Evolutionary conservation across 768 basidiomycete genomes (phyloP).

Genomic region (Gautieria morchelliformis): DNA sequence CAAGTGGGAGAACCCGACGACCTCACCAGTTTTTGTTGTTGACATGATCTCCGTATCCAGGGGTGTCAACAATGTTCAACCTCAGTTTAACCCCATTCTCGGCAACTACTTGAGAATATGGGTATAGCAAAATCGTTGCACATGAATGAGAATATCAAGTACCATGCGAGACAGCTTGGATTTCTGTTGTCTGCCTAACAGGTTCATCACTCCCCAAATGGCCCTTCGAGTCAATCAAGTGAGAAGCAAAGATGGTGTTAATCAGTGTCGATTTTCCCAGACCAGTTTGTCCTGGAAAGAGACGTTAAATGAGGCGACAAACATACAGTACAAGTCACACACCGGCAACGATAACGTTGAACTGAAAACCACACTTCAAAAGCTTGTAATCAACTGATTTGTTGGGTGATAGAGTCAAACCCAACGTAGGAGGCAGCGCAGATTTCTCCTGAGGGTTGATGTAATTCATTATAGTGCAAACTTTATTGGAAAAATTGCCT

Average conservation of each 20-base stretch:
- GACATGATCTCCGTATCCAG: slow-evolving; percentile 96
- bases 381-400: slow-evolving; percentile 99
- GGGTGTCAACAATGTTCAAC: slow-evolving; percentile 97
- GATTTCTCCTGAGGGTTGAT: slow-evolving; percentile 51
- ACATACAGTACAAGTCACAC: slow-evolving; percentile 23
- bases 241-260: slow-evolving; percentile 98
- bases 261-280: slow-evolving; percentile 97
- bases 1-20: background rate
- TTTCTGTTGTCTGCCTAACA: slow-evolving; percentile 93
- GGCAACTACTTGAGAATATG: slow-evolving; percentile 58
- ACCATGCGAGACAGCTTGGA: slow-evolving; percentile 93
- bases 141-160: slow-evolving; percentile 20
- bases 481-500: slow-evolving; percentile 98
- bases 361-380: slow-evolving; percentile 97
- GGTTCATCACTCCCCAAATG: slow-evolving; percentile 80
- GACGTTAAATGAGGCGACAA: background rate
- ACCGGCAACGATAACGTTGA: slow-evolving; percentile 98
- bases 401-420: slow-evolving; percentile 94
- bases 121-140: background rate
- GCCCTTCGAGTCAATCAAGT: slow-evolving; percentile 96
- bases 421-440: slow-evolving; percentile 91
- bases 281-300: slow-evolving; percentile 77
- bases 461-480: slow-evolving; percentile 65
- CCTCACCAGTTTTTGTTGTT: slow-evolving; percentile 97
- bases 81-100: slow-evolving; percentile 94